phyloP scores from a whole-genome alignment of 163 green algal genomes.

The Botryococcus braunii region DNA sequence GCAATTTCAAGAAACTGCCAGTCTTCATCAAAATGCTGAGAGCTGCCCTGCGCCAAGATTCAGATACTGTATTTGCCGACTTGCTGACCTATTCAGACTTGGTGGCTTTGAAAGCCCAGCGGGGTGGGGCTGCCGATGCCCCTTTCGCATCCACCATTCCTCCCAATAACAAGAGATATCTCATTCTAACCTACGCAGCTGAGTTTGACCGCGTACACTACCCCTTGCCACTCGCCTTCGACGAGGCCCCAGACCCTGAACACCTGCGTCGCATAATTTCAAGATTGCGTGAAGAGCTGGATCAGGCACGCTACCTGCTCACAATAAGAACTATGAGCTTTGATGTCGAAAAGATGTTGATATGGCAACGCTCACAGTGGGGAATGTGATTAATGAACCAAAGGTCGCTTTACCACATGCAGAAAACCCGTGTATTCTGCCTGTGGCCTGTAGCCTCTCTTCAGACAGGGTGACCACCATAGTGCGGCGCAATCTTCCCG shows the following conservation, averaged over 20 bases:
- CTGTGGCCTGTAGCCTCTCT: too few relatives aligned
- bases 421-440: too few relatives aligned
- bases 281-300: constrained; percentile 30
- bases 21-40: constrained; percentile 83
- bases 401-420: too few relatives aligned
- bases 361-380: too few relatives aligned
- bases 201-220: constrained; percentile 88
- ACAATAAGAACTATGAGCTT: too few relatives aligned
- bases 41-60: constrained; percentile 51
- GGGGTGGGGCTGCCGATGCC: neutral
- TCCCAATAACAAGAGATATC: constrained; percentile 75
- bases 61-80: constrained; percentile 73
- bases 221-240: constrained; percentile 62
- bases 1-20: constrained; percentile 80
- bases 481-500: too few relatives aligned
- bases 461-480: too few relatives aligned
- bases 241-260: constrained; percentile 58
- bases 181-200: constrained; percentile 85
- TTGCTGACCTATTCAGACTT: constrained; percentile 75
- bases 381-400: too few relatives aligned
- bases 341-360: too few relatives aligned
- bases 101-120: constrained; percentile 55
- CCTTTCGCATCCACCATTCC: constrained; percentile 2
- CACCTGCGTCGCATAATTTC: constrained; percentile 31
- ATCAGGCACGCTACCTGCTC: neutral